A percentile compares a stretch with the other conserved stretches of the same genome.
phyloP scores from a whole-genome alignment of 202 grass and related monocot species.

The Setaria italica region DNA sequence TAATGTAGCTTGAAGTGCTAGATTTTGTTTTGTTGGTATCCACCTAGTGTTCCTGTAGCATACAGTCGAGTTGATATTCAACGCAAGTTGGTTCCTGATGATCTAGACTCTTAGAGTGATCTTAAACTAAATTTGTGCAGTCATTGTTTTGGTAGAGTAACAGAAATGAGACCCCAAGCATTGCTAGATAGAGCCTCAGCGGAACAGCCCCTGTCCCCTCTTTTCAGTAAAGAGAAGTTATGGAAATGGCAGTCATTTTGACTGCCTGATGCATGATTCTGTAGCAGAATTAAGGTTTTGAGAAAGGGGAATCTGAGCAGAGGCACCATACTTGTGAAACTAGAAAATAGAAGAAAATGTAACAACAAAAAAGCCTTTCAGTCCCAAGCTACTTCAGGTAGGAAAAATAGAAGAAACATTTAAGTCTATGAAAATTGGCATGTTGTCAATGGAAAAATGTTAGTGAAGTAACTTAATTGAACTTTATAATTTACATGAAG shows the following conservation, averaged over 20 bases:
- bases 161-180: too few relatives aligned
- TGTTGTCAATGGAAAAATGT: background rate
- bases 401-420: background rate
- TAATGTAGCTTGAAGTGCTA: background rate
- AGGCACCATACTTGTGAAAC: background rate
- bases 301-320: background rate
- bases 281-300: background rate
- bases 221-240: background rate
- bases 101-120: too few relatives aligned
- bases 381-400: background rate
- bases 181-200: too few relatives aligned
- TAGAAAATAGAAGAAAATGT: background rate
- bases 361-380: background rate
- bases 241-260: background rate
- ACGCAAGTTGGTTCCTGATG: background rate
- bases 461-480: background rate
- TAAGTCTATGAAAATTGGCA: background rate
- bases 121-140: too few relatives aligned
- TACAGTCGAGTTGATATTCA: conserved; percentile 3
- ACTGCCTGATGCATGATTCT: background rate
- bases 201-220: too few relatives aligned
- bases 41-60: background rate
- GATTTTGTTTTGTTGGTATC: background rate
- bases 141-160: too few relatives aligned
- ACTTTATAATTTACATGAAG: background rate